Evolutionary conservation across 2,329 filamentous ascomycete genomes (phyloP), one percentile per base, ranked within the genome.

Genomic region (Ophiostoma ulmi): DNA sequence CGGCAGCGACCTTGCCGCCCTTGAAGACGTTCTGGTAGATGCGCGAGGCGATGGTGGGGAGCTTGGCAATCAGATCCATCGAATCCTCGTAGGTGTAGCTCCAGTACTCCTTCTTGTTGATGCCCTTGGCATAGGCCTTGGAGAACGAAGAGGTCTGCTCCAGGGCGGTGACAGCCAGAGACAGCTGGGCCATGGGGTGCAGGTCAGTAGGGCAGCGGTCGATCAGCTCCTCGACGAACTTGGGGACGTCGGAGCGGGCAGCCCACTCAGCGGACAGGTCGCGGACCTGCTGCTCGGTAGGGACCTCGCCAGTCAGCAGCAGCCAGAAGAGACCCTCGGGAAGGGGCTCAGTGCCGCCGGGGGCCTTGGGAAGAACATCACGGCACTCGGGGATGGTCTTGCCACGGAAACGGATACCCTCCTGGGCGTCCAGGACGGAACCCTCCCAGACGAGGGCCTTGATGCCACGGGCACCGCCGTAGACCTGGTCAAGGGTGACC

Each of bases 1-100:
- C 88, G 70, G 93, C 82, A 73, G 93, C 92, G 76, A 99, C 94
- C 90, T 98, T 98, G 85, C 95, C 95, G 80, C 97, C 95, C 90
- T 98, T 97, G 92, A 97, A 99, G 82, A 98, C 91, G 83, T 99
- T 99, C 87, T 97, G 95, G 90, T 99, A 99, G 88, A 99, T 99
- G 85, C 93, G 93, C 75, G 95, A 87, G 75, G 95, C 95, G 79
- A 99, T 97, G 81, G 93, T 97, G 81, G 95, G 95, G 78, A 99
- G 92, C 90, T 98, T 98, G 80, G 95, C 95, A 81, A 99, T 99
- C 81, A 99, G 87, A 85, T 99, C 94, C 94, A 99, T 98, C 74
- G 94, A 95, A 85, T 99, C 95, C 89, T 99, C 95, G 79, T 96
- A 99, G 77, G 94, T 97, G 88, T 98, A 94, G 83, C 90, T 89